Conservation (phyloP, 1,284 basidiomycete species). For the Malassezia pachydermatis region DNA sequence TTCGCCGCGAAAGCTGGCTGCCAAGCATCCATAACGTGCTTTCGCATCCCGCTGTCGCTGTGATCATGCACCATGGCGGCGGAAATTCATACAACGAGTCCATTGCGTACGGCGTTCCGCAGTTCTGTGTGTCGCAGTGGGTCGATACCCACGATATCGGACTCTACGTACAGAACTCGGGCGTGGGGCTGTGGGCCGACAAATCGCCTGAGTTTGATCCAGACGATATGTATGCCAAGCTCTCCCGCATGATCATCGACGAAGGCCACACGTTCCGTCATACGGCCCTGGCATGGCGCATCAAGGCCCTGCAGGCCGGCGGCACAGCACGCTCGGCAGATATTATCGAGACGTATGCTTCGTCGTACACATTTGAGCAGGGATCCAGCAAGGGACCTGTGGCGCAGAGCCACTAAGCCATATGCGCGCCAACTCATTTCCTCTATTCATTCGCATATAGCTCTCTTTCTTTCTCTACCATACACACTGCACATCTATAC, state of each 20-base stretch:
- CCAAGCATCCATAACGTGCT: slow-evolving; percentile 24
- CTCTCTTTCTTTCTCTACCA: too few relatives aligned
- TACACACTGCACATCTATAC: too few relatives aligned
- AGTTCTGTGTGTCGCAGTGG: slow-evolving; percentile 37
- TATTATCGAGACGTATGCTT: slow-evolving; percentile 24
- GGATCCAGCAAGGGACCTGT: background rate
- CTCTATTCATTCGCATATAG: too few relatives aligned
- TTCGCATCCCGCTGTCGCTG: slow-evolving; percentile 30
- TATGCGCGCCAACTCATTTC: too few relatives aligned
- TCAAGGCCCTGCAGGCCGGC: slow-evolving; percentile 23
- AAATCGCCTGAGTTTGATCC: slow-evolving; percentile 22
- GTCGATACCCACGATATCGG: slow-evolving; percentile 35
- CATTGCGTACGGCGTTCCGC: slow-evolving; percentile 30
- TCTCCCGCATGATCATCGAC: slow-evolving; percentile 19
- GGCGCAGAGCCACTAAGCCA: too few relatives aligned
- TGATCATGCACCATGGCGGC: slow-evolving; percentile 37
- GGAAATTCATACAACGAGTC: slow-evolving; percentile 44
- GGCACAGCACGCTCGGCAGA: slow-evolving; percentile 25
- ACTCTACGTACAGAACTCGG: slow-evolving; percentile 22
- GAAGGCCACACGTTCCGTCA: slow-evolving; percentile 20
- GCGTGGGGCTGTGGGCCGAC: slow-evolving; percentile 23
- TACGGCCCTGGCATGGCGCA: slow-evolving; percentile 22
- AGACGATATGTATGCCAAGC: slow-evolving; percentile 22
- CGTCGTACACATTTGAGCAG: slow-evolving; percentile 7
- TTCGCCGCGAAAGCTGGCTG: slow-evolving; percentile 29